Evolutionary conservation across 352 stramenopile species (phyloP), one percentile per base, ranked within the genome.

Genomic region (Achlya hypogyna): DNA sequence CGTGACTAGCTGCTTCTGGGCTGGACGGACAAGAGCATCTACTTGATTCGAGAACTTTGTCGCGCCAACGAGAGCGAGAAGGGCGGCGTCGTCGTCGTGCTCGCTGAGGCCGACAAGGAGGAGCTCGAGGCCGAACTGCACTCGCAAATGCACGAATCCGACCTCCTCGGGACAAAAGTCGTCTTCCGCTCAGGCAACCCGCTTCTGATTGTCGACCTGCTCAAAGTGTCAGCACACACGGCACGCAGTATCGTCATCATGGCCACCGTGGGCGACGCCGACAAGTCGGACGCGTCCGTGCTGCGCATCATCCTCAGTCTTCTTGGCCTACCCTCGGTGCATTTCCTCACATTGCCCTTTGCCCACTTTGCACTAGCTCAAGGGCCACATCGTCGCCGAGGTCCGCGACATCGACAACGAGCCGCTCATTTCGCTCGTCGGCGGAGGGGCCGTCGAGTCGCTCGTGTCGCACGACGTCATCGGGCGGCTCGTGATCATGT

Each of bases 381-480:
- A 14, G 16, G 83, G 83, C 10, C 84, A 96, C 51, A 90, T 95
- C 28, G 87, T 96, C 6, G 87, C 87, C 8, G 88, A 96, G 62
- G 72, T 96, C 45, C 81, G 86, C 1, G 88, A 96, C 59, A 86
- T 96, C 22, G 88, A 96, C 70, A 96, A 96, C 64, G 78, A 91
- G 22, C 81, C 84, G 14, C 67, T 96, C 20, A 74, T 96, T 27
- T 63, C 78, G n/a, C 78, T 96, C 9, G 86, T 95, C 14, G 87
- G 82, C 5, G 82, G 82, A 20, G 76, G 92, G 28, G 74, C 80
- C 20, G 81, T 93, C 4, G 86, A 96, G 62, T 90, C 90, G 2
- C 53, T 95, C 2, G 87, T 96, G 14, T 92, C 84, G 0, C 85
- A 96, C 59, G 88, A 96, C 60, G 79, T 96, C 16, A 94, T 96